phyloP scores from a whole-genome alignment of 257 asterid genomes.

The Solanum piurae region DNA sequence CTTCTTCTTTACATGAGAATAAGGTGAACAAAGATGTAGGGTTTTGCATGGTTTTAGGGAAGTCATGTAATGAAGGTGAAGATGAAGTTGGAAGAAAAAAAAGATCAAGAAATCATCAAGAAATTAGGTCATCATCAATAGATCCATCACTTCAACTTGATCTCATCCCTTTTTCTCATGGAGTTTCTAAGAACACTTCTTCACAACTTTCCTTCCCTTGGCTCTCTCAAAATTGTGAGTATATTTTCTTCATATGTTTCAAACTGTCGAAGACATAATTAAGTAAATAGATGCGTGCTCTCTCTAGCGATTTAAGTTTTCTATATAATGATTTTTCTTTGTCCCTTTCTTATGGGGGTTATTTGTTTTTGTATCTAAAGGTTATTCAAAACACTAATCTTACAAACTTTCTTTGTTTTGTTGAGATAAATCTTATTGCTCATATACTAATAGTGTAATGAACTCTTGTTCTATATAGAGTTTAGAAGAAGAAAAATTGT shows the following conservation, averaged over 20 bases:
- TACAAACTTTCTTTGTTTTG: not conserved
- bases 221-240: conserved; percentile 52
- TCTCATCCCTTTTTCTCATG: conserved; percentile 58
- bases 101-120: not conserved
- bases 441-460: not conserved
- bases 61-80: not conserved
- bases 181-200: conserved; percentile 18
- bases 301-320: not conserved
- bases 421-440: not conserved
- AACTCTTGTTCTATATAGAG: not conserved
- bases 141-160: conserved; percentile 81
- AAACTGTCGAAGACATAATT: not conserved
- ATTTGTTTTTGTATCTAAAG: not conserved
- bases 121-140: conserved; percentile 15
- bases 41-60: conserved; percentile 61
- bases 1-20: conserved; percentile 4
- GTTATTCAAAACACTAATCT: not conserved
- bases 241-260: not conserved
- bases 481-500: not conserved
- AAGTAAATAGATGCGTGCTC: not conserved
- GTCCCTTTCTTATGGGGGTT: not conserved
- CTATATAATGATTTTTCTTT: not conserved
- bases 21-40: conserved; percentile 37
- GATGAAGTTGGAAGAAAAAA: not conserved
- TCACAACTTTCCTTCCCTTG: conserved; percentile 43